Percentiles rank a stretch among this genome's conserved stretches.
Evolutionary conservation across 352 stramenopile species (phyloP).

Genomic region (Pythium apleroticum): DNA sequence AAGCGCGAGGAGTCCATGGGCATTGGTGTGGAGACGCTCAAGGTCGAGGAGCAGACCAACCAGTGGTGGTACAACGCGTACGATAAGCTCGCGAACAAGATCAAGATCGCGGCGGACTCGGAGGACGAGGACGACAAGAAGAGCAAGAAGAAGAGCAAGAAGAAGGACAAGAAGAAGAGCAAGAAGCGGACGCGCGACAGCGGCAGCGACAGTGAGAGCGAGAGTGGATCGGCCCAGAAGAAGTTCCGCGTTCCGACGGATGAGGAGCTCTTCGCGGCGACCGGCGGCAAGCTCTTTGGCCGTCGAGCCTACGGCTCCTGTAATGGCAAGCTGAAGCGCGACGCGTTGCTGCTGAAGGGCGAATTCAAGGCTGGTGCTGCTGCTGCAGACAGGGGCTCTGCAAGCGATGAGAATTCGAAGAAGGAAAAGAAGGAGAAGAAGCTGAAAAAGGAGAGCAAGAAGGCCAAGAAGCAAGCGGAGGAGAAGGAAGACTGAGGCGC

Average conservation of each 20-base stretch:
- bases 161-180: constrained; percentile 48
- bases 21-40: constrained; percentile 81
- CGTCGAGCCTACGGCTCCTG: constrained; percentile 91
- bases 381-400: background rate
- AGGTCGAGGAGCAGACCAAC: constrained; percentile 63
- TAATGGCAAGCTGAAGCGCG: constrained; percentile 84
- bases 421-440: constrained; percentile 30
- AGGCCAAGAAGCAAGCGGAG: constrained; percentile 12
- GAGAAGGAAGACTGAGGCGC: background rate
- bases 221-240: constrained; percentile 26
- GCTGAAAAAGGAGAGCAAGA: constrained; percentile 31
- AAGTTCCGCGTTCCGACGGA: constrained; percentile 88
- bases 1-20: constrained; percentile 93
- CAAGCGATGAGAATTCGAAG: constrained; percentile 27
- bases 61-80: constrained; percentile 91
- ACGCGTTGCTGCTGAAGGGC: constrained; percentile 52
- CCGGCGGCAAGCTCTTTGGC: constrained; percentile 94
- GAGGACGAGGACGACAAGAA: constrained; percentile 49
- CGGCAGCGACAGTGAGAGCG: constrained; percentile 29
- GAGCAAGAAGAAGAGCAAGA: constrained; percentile 67
- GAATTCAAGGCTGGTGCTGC: constrained; percentile 7
- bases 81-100: constrained; percentile 86
- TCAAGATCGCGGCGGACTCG: constrained; percentile 71
- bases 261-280: constrained; percentile 95
- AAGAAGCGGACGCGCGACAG: constrained; percentile 33